Base-by-base conservation (phyloP, 768 basidiomycete species). In the Leccinum broughii region DNA sequence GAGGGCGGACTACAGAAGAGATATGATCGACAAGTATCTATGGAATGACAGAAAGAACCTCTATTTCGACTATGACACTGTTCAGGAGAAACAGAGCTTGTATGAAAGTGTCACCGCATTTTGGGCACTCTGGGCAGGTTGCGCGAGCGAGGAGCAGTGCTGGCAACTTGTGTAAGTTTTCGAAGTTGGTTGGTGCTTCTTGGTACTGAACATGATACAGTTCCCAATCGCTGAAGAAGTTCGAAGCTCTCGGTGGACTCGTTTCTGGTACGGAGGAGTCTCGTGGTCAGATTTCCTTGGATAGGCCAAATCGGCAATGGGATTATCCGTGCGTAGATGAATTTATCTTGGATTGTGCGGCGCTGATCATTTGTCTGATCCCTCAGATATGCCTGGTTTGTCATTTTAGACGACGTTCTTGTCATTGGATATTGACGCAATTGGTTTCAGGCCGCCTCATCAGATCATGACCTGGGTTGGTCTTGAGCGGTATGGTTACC, bases 391-490 rank as follows among this genome's bases (percentile, higher is more conserved):
- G 89, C 89, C 64, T 91, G 88, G 83, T 84, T 70, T 55, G 75
- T 75, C 51, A 28, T 53, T 9, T 49, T 26, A 44, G 9, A 37
- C 2, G 34, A 46, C 10, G 11, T 37, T 1, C 11, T 37, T 35
- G 44, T 37, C 57, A 52, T 2, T 66, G 32, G 3, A 20, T 51
- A 14, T 54, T 75, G 44, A 70, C 22, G 8, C 22, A 28, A 52
- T 59, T 15, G n/a, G 24, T 57, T 55, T 32, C 61, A 87, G 88
- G 92, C 92, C 92, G n/a, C 92, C 95, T 53, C 95, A 98, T 74
- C 96, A 98, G 75, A 97, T 98, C 70, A 98, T 98, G 92, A 80
- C 90, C 2, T 99, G 96, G 96, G 94, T 98, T 55, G 96, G 95
- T 46, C 81, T 98, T 24, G 94, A 97, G 66, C 88, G 96, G 56